Conservation (phyloP, 331 rosid genomes). For the Phaseolus coccineus region DNA sequence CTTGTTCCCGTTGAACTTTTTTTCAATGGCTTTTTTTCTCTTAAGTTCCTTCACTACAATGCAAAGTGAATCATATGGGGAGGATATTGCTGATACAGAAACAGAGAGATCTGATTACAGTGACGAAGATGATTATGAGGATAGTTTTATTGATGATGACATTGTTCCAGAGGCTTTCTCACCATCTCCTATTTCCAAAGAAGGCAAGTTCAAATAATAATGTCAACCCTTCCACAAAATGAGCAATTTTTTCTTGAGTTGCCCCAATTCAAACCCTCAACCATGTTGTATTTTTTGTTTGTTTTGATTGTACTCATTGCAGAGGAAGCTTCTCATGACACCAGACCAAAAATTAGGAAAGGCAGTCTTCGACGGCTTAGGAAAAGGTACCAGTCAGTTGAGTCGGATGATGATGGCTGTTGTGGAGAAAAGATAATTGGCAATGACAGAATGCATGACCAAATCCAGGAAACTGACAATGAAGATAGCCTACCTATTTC, state of each 20-base stretch:
- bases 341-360: slow-evolving; percentile 47
- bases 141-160: slow-evolving; percentile 81
- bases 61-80: slow-evolving; percentile 81
- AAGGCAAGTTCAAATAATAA: slow-evolving; percentile 49
- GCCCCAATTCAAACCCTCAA: background rate
- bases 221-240: slow-evolving; percentile 1
- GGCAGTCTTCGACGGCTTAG: slow-evolving; percentile 52
- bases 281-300: slow-evolving; percentile 30
- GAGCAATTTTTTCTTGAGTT: slow-evolving; percentile 12
- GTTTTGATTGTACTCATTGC: slow-evolving; percentile 38
- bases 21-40: slow-evolving; percentile 8
- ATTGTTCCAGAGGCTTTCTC: slow-evolving; percentile 55
- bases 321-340: slow-evolving; percentile 54
- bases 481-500: slow-evolving; percentile 62
- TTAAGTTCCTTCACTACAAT: slow-evolving; percentile 54
- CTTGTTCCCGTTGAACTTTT: background rate
- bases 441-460: slow-evolving; percentile 30
- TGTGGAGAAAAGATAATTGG: slow-evolving; percentile 37
- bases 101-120: slow-evolving; percentile 62
- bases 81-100: slow-evolving; percentile 84
- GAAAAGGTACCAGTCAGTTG: slow-evolving; percentile 60
- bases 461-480: slow-evolving; percentile 49
- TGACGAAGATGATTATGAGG: slow-evolving; percentile 73
- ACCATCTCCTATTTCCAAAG: slow-evolving; percentile 55
- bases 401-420: slow-evolving; percentile 57